Percentiles rank a stretch among this genome's conserved stretches.
These are phyloP conservation scores for Xylariaceae sp. DNA, from an alignment of 2,329 filamentous ascomycete genomes.

Conservation along the genomic window DNA sequence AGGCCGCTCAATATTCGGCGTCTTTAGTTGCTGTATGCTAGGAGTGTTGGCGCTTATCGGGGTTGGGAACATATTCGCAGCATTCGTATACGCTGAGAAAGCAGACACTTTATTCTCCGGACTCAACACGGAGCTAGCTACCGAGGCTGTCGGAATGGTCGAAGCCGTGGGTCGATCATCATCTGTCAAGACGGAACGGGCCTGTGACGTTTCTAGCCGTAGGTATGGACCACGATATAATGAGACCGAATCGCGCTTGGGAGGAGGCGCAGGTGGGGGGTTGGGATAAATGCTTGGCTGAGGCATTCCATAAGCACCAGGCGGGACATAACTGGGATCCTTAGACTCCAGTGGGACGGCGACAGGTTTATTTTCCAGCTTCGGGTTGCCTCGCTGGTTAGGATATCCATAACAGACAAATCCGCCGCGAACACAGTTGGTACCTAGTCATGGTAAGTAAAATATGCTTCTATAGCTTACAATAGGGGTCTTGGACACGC, in stretches of 20 bases:
- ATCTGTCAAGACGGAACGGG: slow-evolving; percentile 60
- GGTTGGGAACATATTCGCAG: slow-evolving; percentile 65
- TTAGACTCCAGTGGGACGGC: slow-evolving; percentile 85
- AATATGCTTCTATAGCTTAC: slow-evolving; percentile 8
- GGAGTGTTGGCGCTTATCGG: slow-evolving; percentile 63
- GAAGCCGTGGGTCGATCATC: slow-evolving; percentile 67
- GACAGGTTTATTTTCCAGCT: slow-evolving; percentile 72
- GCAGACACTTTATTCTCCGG: slow-evolving; percentile 69
- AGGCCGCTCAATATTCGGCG: slow-evolving; percentile 46
- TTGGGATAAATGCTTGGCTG: slow-evolving; percentile 46
- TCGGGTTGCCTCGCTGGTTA: slow-evolving; percentile 80
- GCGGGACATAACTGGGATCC: slow-evolving; percentile 69
- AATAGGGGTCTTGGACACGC: slow-evolving; percentile 48
- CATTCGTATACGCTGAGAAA: slow-evolving; percentile 56
- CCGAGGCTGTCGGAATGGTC: slow-evolving; percentile 64
- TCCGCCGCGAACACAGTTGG: slow-evolving; percentile 88
- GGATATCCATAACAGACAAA: slow-evolving; percentile 94
- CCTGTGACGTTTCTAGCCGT: slow-evolving; percentile 68
- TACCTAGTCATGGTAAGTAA: slow-evolving; percentile 59
- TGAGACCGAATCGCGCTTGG: slow-evolving; percentile 63
- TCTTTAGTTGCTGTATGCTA: slow-evolving; percentile 43
- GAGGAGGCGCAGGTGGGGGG: slow-evolving; percentile 40
- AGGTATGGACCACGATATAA: slow-evolving; percentile 67
- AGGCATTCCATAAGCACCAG: slow-evolving; percentile 68
- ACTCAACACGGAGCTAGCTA: slow-evolving; percentile 49